Conservation (phyloP, 2,329 filamentous ascomycete genomes). For the Neofusicoccum laricinum region DNA sequence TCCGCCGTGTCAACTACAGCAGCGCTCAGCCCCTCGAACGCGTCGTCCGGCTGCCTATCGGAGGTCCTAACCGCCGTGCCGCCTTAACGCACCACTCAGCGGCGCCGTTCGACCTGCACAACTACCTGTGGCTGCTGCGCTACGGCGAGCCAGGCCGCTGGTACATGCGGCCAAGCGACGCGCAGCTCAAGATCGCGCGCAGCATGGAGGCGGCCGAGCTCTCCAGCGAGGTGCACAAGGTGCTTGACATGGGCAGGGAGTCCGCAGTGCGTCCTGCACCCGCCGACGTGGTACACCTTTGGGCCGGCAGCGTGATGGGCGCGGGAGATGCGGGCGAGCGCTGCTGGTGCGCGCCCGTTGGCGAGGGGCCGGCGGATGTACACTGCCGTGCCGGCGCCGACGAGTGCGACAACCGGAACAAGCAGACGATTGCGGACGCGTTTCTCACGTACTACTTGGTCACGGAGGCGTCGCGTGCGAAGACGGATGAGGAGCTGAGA, state of each 20-base stretch:
- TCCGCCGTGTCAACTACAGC: background rate
- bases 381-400: background rate
- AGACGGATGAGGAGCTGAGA: no score
- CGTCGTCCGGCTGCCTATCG: slow-evolving; percentile 1
- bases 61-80: background rate
- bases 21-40: background rate
- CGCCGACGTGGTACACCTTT: background rate
- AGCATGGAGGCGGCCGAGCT: background rate
- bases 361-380: background rate
- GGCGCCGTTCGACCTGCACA: slow-evolving; percentile 7
- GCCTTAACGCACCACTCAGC: slow-evolving; percentile 3
- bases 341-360: background rate
- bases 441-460: background rate
- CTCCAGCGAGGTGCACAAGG: background rate
- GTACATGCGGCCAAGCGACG: background rate
- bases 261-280: background rate
- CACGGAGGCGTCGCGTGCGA: slow-evolving; percentile 1
- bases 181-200: background rate
- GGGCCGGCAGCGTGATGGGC: slow-evolving; percentile 6
- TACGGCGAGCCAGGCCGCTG: slow-evolving; percentile 3
- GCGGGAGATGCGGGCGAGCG: background rate
- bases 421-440: background rate
- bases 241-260: background rate
- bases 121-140: slow-evolving; percentile 11
- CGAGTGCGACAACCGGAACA: background rate